These are phyloP conservation scores for Metschnikowia santaceciliae DNA, from an alignment of 805 yeast species.

Conservation along the genomic window DNA sequence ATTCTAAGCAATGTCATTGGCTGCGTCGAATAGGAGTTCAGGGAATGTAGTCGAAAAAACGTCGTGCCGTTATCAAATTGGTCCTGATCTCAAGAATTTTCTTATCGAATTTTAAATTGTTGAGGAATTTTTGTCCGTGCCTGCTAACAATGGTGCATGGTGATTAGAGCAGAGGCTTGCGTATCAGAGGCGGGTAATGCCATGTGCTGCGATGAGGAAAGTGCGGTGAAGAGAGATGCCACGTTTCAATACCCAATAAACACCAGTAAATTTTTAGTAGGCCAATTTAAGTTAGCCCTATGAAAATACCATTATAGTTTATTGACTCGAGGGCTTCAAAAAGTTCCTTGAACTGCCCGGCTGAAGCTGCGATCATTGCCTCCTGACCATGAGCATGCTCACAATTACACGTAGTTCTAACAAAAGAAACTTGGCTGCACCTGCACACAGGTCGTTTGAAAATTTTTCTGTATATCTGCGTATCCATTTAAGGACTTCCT, in stretches of 20 bases:
- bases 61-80: too few relatives aligned
- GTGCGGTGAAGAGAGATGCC: neutral
- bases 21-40: neutral
- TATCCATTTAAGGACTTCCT: conserved; percentile 13
- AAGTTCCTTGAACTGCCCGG: too few relatives aligned
- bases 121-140: neutral
- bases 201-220: conserved; percentile 1
- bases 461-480: conserved; percentile 17
- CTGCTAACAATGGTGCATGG: neutral
- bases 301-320: neutral
- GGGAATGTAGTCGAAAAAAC: neutral
- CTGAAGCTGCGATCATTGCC: neutral
- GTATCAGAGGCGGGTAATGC: conserved; percentile 4
- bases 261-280: neutral
- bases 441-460: conserved; percentile 15
- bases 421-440: conserved; percentile 13
- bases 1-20: neutral
- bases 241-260: neutral
- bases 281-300: neutral
- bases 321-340: neutral
- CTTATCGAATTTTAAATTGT: too few relatives aligned
- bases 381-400: conserved; percentile 8
- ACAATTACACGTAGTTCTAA: conserved; percentile 10
- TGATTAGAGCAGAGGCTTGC: neutral
- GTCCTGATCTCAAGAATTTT: too few relatives aligned